A percentile compares a stretch with the other conserved stretches of the same genome.
Evolutionary conservation across 1,139 yeast genomes (phyloP).

Genomic region (Suhomyces choctaworum): DNA sequence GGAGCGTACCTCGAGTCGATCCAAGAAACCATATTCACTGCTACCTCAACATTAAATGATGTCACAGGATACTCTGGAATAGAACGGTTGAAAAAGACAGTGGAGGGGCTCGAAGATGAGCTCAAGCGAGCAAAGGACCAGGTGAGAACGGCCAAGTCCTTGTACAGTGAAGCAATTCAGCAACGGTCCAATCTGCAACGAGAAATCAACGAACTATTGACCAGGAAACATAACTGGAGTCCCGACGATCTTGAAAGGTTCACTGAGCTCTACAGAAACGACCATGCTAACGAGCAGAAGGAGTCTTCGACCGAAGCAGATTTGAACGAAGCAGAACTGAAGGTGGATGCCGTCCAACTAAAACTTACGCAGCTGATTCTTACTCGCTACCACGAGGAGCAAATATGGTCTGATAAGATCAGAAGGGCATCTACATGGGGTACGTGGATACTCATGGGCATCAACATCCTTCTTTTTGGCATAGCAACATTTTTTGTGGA

Average conservation of each 20-base stretch:
- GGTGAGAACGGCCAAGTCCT: constrained; percentile 51
- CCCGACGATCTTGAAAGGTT: constrained; percentile 78
- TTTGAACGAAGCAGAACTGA: constrained; percentile 58
- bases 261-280: constrained; percentile 76
- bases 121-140: constrained; percentile 50
- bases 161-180: constrained; percentile 64
- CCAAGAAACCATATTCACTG: constrained; percentile 65
- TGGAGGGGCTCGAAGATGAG: constrained; percentile 51
- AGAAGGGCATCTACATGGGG: constrained; percentile 97
- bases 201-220: constrained; percentile 84
- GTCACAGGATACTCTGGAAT: constrained; percentile 90
- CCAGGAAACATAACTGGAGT: constrained; percentile 82
- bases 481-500: constrained; percentile 86
- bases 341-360: constrained; percentile 70
- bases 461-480: constrained; percentile 74
- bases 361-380: constrained; percentile 75
- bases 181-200: constrained; percentile 72
- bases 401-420: constrained; percentile 96
- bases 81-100: constrained; percentile 65
- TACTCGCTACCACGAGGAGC: constrained; percentile 93
- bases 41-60: constrained; percentile 78
- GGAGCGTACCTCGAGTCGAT: constrained; percentile 60
- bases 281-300: constrained; percentile 68
- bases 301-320: constrained; percentile 55
- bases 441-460: constrained; percentile 85